Evolutionary conservation across 805 yeast genomes (phyloP), one percentile per base, ranked within the genome.

Genomic region (Yamadazyma sp.): DNA sequence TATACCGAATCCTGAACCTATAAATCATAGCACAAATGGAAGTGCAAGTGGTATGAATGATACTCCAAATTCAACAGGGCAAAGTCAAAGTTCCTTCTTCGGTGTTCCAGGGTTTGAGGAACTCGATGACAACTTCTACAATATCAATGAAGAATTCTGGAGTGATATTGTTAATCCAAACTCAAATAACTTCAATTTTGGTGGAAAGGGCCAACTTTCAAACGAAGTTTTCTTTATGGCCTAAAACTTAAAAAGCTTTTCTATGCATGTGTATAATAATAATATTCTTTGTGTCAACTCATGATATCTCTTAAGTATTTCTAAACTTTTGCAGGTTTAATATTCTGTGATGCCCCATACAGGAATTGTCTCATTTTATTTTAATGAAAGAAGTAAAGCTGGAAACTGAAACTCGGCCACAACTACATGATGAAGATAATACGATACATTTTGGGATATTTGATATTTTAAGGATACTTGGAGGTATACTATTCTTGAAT

Each of bases 61-160:
- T 10, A 16, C 19, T 13, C 17, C 19, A 7, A 7, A 13, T 14
- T 8, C 19, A n/a, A 18, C 9, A 7, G 7, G 7, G 10, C 26
- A 32, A n/a, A 21, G 35, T 15, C 24, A 25, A 22, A 27, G 23
- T 3, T 33, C 36, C 8, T 24, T 23, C 11, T 35, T 30, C 23
- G 35, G 39, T 2, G 26, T 40, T 17, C 30, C 40, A 16, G 43
- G 44, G 10, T 38, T 41, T 33, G 41, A 38, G 8, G 44, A 69
- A 32, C 47, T 67, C 14, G 76, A 73, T 30, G 61, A 62, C 46
- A 75, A 79, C 8, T 70, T 69, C 31, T 68, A 71, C 62, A 73
- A 78, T 7, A 54, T 80, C 23, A 78, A 76, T 39, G 88, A 81
- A 48, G 88, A 82, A 49, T 78, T 82, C 47, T 82, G 88, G 88